phyloP scores from a whole-genome alignment of 768 basidiomycete genomes.

The Leccinum truebloodii region DNA sequence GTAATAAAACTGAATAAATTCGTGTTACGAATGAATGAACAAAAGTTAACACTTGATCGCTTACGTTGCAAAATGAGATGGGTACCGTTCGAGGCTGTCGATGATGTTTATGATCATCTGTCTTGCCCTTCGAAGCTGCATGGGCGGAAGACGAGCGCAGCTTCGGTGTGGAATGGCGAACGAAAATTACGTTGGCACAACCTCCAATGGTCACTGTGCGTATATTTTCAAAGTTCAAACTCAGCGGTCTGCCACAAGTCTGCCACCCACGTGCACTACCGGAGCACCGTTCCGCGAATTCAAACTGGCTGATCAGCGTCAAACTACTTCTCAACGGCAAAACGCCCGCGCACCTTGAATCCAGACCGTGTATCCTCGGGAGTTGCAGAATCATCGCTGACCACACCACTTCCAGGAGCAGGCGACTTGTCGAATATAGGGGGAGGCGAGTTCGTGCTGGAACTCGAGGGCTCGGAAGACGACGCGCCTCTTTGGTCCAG shows the following conservation, averaged over 20 bases:
- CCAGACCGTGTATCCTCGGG: conserved; percentile 83
- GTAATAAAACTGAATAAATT: conserved; percentile 27
- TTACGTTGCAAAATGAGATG: neutral
- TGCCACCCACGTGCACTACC: too few species aligned
- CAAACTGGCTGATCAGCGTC: neutral
- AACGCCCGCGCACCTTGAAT: conserved; percentile 56
- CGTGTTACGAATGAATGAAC: neutral
- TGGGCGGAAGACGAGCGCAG: neutral
- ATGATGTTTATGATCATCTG: neutral
- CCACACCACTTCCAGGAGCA: conserved; percentile 44
- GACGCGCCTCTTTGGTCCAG: conserved; percentile 41
- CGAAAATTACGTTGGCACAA: neutral
- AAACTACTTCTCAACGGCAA: neutral
- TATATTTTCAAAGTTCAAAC: too few species aligned
- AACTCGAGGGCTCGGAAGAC: conserved; percentile 69
- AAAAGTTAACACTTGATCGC: neutral
- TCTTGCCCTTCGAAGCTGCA: neutral
- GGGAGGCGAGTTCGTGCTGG: conserved; percentile 74
- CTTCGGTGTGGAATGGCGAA: neutral
- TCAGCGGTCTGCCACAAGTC: too few species aligned
- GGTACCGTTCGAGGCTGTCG: neutral
- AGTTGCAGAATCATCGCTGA: conserved; percentile 67
- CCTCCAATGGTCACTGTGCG: too few species aligned
- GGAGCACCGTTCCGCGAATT: too few species aligned
- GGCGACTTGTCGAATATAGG: conserved; percentile 63